Conservation (phyloP, 1,139 yeast species). For the Candida mesenterica region DNA sequence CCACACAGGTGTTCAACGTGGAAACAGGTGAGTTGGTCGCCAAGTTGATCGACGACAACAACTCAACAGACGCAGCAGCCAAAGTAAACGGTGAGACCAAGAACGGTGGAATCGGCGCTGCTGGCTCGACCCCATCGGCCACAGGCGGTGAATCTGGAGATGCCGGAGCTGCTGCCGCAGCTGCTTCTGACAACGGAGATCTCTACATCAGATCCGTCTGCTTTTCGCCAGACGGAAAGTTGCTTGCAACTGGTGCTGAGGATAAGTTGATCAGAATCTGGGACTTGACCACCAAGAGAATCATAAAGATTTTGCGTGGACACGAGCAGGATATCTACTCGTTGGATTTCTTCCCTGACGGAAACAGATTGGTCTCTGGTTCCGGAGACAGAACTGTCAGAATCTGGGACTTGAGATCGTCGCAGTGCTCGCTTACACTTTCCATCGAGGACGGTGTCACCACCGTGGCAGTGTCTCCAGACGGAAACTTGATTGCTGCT, state of each 20-base stretch:
- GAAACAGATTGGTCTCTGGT: conserved; percentile 91
- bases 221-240: conserved; percentile 95
- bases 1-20: conserved; percentile 92
- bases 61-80: conserved; percentile 37
- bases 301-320: conserved; percentile 84
- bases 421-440: conserved; percentile 85
- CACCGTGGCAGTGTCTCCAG: conserved; percentile 95
- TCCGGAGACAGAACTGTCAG: conserved; percentile 96
- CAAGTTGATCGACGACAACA: conserved; percentile 74
- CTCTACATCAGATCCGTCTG: conserved; percentile 93
- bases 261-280: conserved; percentile 95
- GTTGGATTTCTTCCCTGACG: conserved; percentile 92
- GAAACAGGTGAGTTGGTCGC: conserved; percentile 90
- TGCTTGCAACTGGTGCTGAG: conserved; percentile 96
- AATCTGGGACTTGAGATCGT: conserved; percentile 93
- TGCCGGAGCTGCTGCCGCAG: conserved; percentile 24
- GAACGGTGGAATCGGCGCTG: conserved; percentile 14
- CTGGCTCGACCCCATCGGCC: conserved; percentile 19
- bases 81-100: conserved; percentile 17
- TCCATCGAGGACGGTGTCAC: conserved; percentile 97
- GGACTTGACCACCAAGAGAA: conserved; percentile 87
- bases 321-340: conserved; percentile 98
- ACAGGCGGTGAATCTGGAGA: conserved; percentile 18
- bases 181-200: conserved; percentile 64
- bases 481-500: conserved; percentile 92